Evolutionary conservation across 2,329 filamentous ascomycete species (phyloP).

Genomic region (Colletotrichum sansevieriae): DNA sequence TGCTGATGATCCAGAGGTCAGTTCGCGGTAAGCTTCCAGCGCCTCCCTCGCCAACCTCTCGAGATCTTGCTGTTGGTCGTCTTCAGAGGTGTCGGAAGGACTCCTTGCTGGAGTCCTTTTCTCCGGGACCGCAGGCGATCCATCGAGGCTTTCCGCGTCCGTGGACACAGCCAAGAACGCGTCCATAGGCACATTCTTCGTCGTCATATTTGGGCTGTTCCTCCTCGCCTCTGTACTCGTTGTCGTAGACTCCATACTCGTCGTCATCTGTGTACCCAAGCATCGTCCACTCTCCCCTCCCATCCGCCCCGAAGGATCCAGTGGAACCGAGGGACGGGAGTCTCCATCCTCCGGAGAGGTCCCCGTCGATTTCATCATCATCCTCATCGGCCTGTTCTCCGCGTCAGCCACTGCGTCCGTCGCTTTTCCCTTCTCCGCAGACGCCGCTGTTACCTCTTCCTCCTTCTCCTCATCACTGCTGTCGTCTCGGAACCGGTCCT

Average conservation of each 20-base stretch:
- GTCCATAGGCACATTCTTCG: no score
- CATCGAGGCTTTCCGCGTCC: background rate
- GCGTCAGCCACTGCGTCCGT: background rate
- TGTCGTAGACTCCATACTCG: background rate
- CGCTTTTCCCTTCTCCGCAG: background rate
- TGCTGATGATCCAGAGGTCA: background rate
- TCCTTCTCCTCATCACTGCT: background rate
- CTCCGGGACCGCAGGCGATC: background rate
- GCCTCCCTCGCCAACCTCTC: background rate
- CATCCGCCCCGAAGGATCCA: background rate
- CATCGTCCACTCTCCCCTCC: background rate
- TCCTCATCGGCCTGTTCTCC: background rate
- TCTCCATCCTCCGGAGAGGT: background rate
- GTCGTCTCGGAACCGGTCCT: conserved; percentile 3
- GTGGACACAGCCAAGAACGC: background rate
- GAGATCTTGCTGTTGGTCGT: background rate
- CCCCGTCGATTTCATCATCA: background rate
- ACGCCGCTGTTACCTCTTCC: conserved; percentile 1
- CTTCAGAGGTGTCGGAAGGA: background rate
- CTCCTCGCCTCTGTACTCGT: no score
- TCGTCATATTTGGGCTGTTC: no score
- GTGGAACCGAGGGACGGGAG: conserved; percentile 1
- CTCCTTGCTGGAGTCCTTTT: background rate
- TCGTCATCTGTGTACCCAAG: background rate
- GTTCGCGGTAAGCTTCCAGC: background rate